Base-by-base conservation (phyloP, 306 rosid species). In the Dalbergia cultrata region DNA sequence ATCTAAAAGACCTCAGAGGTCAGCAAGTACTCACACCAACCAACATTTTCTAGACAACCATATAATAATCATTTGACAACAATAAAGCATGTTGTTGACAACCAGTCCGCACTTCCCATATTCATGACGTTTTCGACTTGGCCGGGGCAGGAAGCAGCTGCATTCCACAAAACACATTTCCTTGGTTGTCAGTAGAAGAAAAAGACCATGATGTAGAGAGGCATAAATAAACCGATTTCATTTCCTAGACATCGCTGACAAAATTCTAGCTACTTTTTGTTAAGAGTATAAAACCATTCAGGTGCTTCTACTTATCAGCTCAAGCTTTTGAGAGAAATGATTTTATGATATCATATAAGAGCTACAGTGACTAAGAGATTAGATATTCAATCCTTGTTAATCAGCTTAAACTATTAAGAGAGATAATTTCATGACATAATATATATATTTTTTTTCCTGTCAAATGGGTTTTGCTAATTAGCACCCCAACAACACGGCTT, bases 131-230 rank as follows among this genome's bases (percentile, higher is more conserved):
- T 85, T 95, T 95, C 65, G 97, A 80, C 83, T 93, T 95, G 44
- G 82, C 77, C 0, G 94, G 86, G 22, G 94, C 84, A 21, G 99
- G 97, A 80, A 93, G 97, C 86, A 93, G 88, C 99, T 95, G 91
- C 90, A 87, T 67, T 41, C 62, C 26, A 81, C 52, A 80, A 82
- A 67, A 80, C 82, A 84, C 22, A 62, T 39, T 70, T 69, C 62
- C 33, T 70, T 18, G n/a, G n/a, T n/a, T n/a, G 60, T 85, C 41
- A 84, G 87, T 14, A 45, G 69, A 76, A 56, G 17, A 59, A 61
- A 56, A 52, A 68, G 9, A 70, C 14, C 41, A 22, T 9, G 31
- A 49, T 68, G 58, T 45, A 71, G 44, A 19, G 59, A 39, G 6
- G 50, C 26, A 76, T 31, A 54, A 39, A 67, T 33, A 33, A 68